These are phyloP conservation scores for Lanmaoa rubissima DNA, from an alignment of 768 basidiomycete species.

Conservation along the genomic window DNA sequence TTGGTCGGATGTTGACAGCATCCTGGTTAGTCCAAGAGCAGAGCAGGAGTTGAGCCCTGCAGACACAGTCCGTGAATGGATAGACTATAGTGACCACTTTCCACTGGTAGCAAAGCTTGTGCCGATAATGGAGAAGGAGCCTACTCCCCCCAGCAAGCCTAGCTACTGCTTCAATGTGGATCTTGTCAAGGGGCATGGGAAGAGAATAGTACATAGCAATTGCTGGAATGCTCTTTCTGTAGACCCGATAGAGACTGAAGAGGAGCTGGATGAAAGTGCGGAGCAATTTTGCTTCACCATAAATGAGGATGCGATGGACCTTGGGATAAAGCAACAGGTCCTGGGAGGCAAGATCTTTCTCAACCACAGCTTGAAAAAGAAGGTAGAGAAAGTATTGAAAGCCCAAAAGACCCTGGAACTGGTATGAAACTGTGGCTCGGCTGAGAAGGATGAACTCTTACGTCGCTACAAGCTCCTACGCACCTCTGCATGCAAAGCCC, in stretches of 20 bases:
- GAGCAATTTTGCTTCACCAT: not conserved
- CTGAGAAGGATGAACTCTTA: not conserved
- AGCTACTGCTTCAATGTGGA: not conserved
- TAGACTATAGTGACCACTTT: not conserved
- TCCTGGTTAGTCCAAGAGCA: not conserved
- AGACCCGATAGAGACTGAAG: not conserved
- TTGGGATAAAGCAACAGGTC: not conserved
- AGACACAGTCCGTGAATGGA: not conserved
- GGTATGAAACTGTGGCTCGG: not conserved
- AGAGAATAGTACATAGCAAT: not conserved
- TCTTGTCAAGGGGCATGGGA: not conserved
- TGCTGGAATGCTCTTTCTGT: not conserved
- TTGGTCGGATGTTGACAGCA: not conserved
- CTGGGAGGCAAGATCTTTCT: not conserved
- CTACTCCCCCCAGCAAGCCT: accelerated
- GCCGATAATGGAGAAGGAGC: not conserved
- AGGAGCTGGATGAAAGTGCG: not conserved
- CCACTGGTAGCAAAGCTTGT: not conserved
- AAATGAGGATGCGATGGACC: not conserved
- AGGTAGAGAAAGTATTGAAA: not conserved
- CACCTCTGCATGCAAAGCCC: not conserved
- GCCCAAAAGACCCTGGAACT: not conserved
- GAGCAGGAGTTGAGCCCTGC: not conserved
- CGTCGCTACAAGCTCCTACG: not conserved
- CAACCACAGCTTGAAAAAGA: not conserved